Conservation (phyloP, 495 filamentous ascomycete genomes). For the Penicillium dipodomyicola region DNA sequence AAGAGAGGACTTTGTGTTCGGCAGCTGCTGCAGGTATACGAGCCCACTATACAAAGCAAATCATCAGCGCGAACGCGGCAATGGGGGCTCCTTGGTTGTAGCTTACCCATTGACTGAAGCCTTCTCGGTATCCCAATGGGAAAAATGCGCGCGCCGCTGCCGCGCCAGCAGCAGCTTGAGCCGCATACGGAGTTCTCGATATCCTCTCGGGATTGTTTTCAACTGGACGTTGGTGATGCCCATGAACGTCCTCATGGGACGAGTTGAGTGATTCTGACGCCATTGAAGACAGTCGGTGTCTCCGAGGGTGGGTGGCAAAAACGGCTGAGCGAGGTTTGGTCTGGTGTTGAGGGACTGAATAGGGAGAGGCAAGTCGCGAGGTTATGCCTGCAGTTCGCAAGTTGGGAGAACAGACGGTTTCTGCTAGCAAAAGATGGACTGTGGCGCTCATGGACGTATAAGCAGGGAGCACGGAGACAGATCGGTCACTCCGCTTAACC, state of each 20-base stretch:
- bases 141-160: slow-evolving; percentile 54
- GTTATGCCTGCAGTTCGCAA: slow-evolving; percentile 3
- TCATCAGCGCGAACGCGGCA: slow-evolving; percentile 9
- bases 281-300: slow-evolving; percentile 35
- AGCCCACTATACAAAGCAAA: slow-evolving; percentile 62
- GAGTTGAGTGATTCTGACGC: slow-evolving; percentile 41
- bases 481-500: slow-evolving; percentile 28
- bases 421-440: slow-evolving; percentile 14
- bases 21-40: slow-evolving; percentile 75
- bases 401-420: slow-evolving; percentile 9
- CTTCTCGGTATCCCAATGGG: slow-evolving; percentile 87
- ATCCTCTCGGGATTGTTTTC: slow-evolving; percentile 7
- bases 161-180: slow-evolving; percentile 40
- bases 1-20: slow-evolving; percentile 86
- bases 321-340: slow-evolving; percentile 18
- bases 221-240: slow-evolving; percentile 39
- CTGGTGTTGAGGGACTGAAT: slow-evolving; percentile 25
- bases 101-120: slow-evolving; percentile 85
- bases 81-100: neutral
- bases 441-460: slow-evolving; percentile 20
- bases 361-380: slow-evolving; percentile 5
- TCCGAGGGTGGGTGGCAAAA: slow-evolving; percentile 19
- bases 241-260: slow-evolving; percentile 28
- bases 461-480: slow-evolving; percentile 24
- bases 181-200: slow-evolving; percentile 32